These are phyloP conservation scores for Nannizziopsis arthrosporioides DNA, from an alignment of 2,329 filamentous ascomycete genomes.

Conservation along the genomic window DNA sequence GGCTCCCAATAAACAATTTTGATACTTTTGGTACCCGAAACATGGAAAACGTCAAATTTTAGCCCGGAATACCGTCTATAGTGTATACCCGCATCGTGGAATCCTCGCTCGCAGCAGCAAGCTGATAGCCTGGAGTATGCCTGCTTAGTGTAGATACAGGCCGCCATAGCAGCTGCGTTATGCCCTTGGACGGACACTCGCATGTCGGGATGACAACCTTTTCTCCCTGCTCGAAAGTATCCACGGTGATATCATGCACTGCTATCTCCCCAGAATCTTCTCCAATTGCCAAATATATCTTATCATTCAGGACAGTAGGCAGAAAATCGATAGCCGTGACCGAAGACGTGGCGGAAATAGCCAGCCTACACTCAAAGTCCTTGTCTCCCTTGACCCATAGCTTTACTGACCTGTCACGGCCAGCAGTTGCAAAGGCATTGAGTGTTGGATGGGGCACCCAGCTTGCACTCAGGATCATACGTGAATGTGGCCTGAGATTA, in stretches of 20 bases:
- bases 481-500: slow-evolving; percentile 73
- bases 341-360: slow-evolving; percentile 46
- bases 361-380: slow-evolving; percentile 42
- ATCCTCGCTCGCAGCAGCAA: slow-evolving; percentile 39
- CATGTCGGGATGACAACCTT: slow-evolving; percentile 25
- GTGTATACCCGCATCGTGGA: slow-evolving; percentile 33
- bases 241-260: slow-evolving; percentile 30
- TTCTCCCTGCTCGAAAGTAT: slow-evolving; percentile 22
- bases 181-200: slow-evolving; percentile 50
- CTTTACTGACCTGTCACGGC: slow-evolving; percentile 75
- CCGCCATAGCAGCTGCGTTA: slow-evolving; percentile 59
- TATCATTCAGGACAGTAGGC: slow-evolving; percentile 20
- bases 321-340: slow-evolving; percentile 64
- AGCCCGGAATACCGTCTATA: slow-evolving; percentile 23
- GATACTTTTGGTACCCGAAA: slow-evolving; percentile 14
- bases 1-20: slow-evolving; percentile 4
- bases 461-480: slow-evolving; percentile 82
- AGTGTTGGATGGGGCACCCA: slow-evolving; percentile 53
- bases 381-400: slow-evolving; percentile 46
- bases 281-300: slow-evolving; percentile 34
- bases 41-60: not conserved
- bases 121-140: slow-evolving; percentile 19
- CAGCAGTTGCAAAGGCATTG: slow-evolving; percentile 68
- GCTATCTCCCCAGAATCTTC: slow-evolving; percentile 38
- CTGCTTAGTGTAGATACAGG: slow-evolving; percentile 28